These are phyloP conservation scores for Spathaspora passalidarum DNA, from an alignment of 805 yeast species.

Conservation along the genomic window DNA sequence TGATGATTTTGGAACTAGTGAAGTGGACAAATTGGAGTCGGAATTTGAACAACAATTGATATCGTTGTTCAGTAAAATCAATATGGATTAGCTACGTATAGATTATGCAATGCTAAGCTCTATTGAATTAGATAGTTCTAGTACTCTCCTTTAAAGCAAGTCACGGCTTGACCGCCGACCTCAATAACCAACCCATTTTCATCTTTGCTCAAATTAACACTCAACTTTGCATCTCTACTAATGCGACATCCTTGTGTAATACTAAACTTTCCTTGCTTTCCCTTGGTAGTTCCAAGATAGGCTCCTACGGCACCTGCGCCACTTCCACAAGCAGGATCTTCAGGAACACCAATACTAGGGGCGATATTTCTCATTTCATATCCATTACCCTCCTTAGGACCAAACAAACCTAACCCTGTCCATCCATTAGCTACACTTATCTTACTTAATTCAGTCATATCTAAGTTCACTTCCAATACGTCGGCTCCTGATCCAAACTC, in stretches of 20 bases:
- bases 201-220: conserved; percentile 13
- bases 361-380: conserved; percentile 44
- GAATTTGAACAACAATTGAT: conserved; percentile 11
- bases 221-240: conserved; percentile 36
- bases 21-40: conserved; percentile 28
- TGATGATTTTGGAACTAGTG: conserved; percentile 21
- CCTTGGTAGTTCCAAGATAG: conserved; percentile 13
- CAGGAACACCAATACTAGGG: conserved; percentile 31
- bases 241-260: conserved; percentile 40
- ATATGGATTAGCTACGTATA: background rate
- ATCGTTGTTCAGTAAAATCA: conserved; percentile 1
- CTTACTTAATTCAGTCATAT: conserved; percentile 19
- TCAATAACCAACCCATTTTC: conserved; percentile 11
- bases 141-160: conserved; percentile 33
- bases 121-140: background rate
- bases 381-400: conserved; percentile 21
- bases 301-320: conserved; percentile 37
- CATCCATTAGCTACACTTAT: conserved; percentile 16
- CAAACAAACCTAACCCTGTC: conserved; percentile 40
- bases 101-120: background rate
- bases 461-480: conserved; percentile 31
- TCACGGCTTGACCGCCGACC: conserved; percentile 41
- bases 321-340: conserved; percentile 57
- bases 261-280: conserved; percentile 20
- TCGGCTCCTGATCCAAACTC: conserved; percentile 26